Evolutionary conservation across 2,329 filamentous ascomycete genomes (phyloP).

Genomic region (Lomentospora prolificans): DNA sequence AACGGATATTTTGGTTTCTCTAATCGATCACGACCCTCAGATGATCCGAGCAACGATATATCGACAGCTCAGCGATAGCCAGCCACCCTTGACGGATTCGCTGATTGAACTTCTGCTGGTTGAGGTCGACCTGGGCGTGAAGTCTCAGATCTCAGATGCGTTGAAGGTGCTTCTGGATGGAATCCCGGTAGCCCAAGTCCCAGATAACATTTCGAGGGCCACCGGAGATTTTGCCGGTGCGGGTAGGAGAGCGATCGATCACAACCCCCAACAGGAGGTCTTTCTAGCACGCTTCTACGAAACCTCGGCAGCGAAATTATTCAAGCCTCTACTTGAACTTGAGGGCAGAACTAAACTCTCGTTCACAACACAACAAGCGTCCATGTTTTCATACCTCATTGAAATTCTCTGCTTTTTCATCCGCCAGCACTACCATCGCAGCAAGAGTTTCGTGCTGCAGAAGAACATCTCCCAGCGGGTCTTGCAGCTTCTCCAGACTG

Average conservation of each 20-base stretch:
- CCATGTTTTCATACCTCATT: constrained; percentile 83
- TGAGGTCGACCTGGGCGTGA: constrained; percentile 87
- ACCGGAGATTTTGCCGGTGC: constrained; percentile 55
- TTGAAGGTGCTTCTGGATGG: constrained; percentile 86
- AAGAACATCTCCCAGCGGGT: constrained; percentile 72
- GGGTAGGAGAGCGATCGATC: constrained; percentile 40
- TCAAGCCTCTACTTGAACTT: constrained; percentile 75
- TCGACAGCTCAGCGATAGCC: constrained; percentile 80
- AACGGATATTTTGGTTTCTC: constrained; percentile 83
- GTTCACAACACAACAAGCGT: constrained; percentile 73
- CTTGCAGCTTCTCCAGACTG: constrained; percentile 69
- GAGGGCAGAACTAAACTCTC: constrained; percentile 59
- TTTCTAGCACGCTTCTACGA: constrained; percentile 90
- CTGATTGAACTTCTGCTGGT: constrained; percentile 85
- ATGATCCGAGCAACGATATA: constrained; percentile 93
- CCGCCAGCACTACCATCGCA: constrained; percentile 75
- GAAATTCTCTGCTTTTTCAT: constrained; percentile 93
- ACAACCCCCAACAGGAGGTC: constrained; percentile 66
- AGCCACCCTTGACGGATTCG: constrained; percentile 78
- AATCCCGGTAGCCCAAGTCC: constrained; percentile 28
- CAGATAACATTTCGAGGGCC: constrained; percentile 50
- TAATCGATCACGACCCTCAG: constrained; percentile 91
- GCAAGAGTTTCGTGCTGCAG: constrained; percentile 77
- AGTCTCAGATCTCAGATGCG: constrained; percentile 89
- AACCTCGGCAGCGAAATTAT: constrained; percentile 72